Evolutionary conservation across 2,329 filamentous ascomycete species (phyloP).

Genomic region (Neopestalotiopsis rosae): DNA sequence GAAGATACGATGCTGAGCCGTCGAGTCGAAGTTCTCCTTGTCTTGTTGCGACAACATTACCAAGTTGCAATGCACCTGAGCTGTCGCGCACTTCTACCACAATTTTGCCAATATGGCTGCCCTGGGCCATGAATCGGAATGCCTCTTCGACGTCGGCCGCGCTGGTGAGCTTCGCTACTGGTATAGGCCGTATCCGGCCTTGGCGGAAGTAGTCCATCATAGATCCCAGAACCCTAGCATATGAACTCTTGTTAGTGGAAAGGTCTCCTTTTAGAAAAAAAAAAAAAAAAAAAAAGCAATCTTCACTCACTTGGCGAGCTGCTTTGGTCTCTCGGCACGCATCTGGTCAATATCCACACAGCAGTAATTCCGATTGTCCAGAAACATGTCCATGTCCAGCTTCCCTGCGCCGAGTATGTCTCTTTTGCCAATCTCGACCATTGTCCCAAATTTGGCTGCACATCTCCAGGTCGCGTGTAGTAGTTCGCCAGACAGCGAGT

Average conservation of each 20-base stretch:
- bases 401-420: constrained; percentile 45
- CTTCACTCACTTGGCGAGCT: not conserved
- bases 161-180: constrained; percentile 18
- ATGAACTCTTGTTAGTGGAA: not conserved
- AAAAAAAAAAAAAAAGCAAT: not conserved
- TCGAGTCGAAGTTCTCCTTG: not conserved
- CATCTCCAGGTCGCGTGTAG: constrained; percentile 49
- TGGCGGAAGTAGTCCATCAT: constrained; percentile 22
- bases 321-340: constrained; percentile 19
- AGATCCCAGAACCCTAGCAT: not conserved
- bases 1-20: constrained; percentile 22
- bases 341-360: constrained; percentile 39
- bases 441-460: constrained; percentile 47
- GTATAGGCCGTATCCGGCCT: constrained; percentile 23
- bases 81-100: constrained; percentile 31
- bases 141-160: constrained; percentile 34
- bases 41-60: not conserved
- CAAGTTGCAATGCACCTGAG: not conserved
- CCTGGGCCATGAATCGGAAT: constrained; percentile 44
- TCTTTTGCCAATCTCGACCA: constrained; percentile 53
- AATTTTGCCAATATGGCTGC: constrained; percentile 48
- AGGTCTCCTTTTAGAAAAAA: not conserved
- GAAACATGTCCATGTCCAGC: constrained; percentile 52
- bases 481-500: constrained; percentile 44
- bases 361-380: constrained; percentile 39